Conservation (phyloP, 2,329 filamentous ascomycete species). For the Anthostomella pinea region DNA sequence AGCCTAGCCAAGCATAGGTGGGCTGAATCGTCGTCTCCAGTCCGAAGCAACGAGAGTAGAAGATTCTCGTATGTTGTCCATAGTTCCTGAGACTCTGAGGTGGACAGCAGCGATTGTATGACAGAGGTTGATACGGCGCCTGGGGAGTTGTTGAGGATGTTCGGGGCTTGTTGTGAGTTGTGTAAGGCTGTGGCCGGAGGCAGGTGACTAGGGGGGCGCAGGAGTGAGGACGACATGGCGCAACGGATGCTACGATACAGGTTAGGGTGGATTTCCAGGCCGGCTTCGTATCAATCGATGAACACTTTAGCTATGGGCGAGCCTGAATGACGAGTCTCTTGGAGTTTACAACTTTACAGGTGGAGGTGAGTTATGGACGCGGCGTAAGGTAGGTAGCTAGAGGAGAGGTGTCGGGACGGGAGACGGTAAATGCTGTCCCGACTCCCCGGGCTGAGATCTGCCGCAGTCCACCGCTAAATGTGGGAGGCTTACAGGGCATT, state of each 20-base stretch:
- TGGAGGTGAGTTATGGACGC: too few relatives aligned
- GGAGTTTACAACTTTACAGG: too few relatives aligned
- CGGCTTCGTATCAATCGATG: too few relatives aligned
- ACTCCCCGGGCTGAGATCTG: too few relatives aligned
- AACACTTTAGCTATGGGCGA: too few relatives aligned
- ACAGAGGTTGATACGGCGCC: constrained; percentile 55
- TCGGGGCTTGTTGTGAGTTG: constrained; percentile 60
- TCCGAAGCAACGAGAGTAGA: constrained; percentile 77
- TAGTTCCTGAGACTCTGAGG: constrained; percentile 70
- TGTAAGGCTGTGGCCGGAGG: constrained; percentile 53
- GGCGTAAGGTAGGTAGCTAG: too few relatives aligned
- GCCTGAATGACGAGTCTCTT: too few relatives aligned
- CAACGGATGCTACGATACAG: neutral
- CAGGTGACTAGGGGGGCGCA: constrained; percentile 56
- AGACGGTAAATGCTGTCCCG: too few relatives aligned
- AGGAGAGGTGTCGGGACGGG: too few relatives aligned
- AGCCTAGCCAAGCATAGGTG: constrained; percentile 72
- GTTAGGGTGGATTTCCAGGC: too few relatives aligned
- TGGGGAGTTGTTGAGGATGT: constrained; percentile 51
- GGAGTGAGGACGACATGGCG: constrained; percentile 41
- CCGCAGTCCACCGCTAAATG: too few relatives aligned
- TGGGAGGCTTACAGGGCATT: too few relatives aligned
- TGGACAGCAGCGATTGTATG: constrained; percentile 50
- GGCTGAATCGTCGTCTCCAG: constrained; percentile 77
- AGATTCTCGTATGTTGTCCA: constrained; percentile 89